phyloP scores from a whole-genome alignment of 2,329 filamentous ascomycete species.

The Fragosphaeria purpurea region DNA sequence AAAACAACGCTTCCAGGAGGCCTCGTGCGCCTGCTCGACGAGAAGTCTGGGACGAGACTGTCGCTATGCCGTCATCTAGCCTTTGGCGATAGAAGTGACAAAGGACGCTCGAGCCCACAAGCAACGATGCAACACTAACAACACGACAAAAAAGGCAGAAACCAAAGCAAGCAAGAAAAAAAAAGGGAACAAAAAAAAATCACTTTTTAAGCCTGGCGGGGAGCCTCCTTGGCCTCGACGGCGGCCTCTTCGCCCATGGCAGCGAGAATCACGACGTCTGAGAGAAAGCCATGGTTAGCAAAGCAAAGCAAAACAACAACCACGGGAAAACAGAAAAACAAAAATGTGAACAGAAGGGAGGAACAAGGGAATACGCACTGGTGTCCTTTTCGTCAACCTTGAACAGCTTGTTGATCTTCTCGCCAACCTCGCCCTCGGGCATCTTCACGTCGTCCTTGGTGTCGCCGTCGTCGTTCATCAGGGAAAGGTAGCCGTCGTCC shows the following conservation, averaged over 20 bases:
- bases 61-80: background rate
- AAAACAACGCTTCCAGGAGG: conserved; percentile 3
- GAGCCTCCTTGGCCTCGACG: conserved; percentile 91
- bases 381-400: conserved; percentile 78
- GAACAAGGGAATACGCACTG: conserved; percentile 52
- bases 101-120: conserved; percentile 1
- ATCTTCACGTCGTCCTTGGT: conserved; percentile 94
- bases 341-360: conserved; percentile 12
- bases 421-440: conserved; percentile 79
- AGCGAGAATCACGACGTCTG: conserved; percentile 85
- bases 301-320: background rate
- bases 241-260: conserved; percentile 93
- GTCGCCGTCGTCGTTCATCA: conserved; percentile 78
- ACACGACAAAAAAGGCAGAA: conserved; percentile 6
- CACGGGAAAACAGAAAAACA: no score
- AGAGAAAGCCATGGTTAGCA: background rate
- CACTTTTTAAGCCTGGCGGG: conserved; percentile 29
- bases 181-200: conserved; percentile 7
- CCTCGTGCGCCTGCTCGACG: conserved; percentile 4
- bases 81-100: background rate
- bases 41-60: background rate
- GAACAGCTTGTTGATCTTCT: conserved; percentile 76
- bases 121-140: conserved; percentile 8
- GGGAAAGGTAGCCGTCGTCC: conserved; percentile 88
- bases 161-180: background rate